These are phyloP conservation scores for Ophiocordyceps sinensis DNA, from an alignment of 2,329 filamentous ascomycete species.

Conservation along the genomic window DNA sequence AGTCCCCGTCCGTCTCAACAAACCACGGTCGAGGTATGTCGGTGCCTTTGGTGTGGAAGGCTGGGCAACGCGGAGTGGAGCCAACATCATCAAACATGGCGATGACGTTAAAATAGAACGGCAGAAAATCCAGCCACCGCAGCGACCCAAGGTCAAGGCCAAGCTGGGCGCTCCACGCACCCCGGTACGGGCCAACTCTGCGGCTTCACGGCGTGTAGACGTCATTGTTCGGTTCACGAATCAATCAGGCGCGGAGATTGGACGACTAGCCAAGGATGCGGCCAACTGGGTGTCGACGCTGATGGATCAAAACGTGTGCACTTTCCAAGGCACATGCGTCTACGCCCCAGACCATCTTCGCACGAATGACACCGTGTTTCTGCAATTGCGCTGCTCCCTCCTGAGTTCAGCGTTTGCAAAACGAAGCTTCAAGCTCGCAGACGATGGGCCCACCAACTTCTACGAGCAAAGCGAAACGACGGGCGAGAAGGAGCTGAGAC, in stretches of 20 bases:
- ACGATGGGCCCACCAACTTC: slow-evolving; percentile 57
- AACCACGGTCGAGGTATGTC: slow-evolving; percentile 51
- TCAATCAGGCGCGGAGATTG: slow-evolving; percentile 63
- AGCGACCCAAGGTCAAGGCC: slow-evolving; percentile 26
- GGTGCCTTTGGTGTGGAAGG: slow-evolving; percentile 84
- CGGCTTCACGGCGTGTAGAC: slow-evolving; percentile 57
- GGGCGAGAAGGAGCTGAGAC: slow-evolving; percentile 69
- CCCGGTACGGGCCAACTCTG: slow-evolving; percentile 24
- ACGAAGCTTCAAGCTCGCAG: slow-evolving; percentile 40
- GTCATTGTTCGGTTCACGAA: slow-evolving; percentile 88
- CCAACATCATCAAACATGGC: slow-evolving; percentile 60
- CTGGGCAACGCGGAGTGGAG: slow-evolving; percentile 81
- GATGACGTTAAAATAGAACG: slow-evolving; percentile 80
- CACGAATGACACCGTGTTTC: slow-evolving; percentile 87
- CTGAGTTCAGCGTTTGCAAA: slow-evolving; percentile 60
- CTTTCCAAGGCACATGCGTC: slow-evolving; percentile 76
- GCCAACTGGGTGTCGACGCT: slow-evolving; percentile 87
- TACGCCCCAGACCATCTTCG: slow-evolving; percentile 73
- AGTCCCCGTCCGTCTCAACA: slow-evolving; percentile 8
- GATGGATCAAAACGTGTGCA: slow-evolving; percentile 79
- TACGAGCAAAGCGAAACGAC: slow-evolving; percentile 77
- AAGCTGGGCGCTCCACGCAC: slow-evolving; percentile 22
- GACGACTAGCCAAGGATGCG: slow-evolving; percentile 71
- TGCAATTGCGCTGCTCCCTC: slow-evolving; percentile 72
- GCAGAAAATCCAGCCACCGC: slow-evolving; percentile 54